Conservation (phyloP, 202 grass and related monocot species). For the Setaria viridis region DNA sequence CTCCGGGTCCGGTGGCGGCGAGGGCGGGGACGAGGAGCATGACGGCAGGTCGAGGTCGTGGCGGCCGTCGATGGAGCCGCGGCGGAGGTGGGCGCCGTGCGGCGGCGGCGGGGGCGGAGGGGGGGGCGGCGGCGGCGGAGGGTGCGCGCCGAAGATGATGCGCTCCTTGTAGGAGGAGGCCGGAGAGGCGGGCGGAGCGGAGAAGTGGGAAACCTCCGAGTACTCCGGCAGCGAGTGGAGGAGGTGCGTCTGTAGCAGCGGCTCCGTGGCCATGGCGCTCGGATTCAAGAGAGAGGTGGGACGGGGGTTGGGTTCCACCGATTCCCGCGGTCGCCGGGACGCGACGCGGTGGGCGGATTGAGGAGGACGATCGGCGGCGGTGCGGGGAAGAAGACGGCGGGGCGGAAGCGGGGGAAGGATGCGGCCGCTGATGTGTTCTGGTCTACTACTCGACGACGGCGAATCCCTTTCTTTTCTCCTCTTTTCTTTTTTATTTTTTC, state of each 20-base stretch:
- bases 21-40: slow-evolving; percentile 42
- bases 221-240: slow-evolving; percentile 56
- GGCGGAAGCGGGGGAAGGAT: background rate
- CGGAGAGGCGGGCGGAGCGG: slow-evolving; percentile 35
- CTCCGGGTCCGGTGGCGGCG: slow-evolving; percentile 37
- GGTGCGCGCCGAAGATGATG: slow-evolving; percentile 63
- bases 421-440: background rate
- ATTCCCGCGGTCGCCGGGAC: background rate
- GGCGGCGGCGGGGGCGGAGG: background rate
- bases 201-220: slow-evolving; percentile 46
- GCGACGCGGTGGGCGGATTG: background rate
- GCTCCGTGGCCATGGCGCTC: slow-evolving; percentile 50
- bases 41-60: slow-evolving; percentile 37
- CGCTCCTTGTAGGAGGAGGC: slow-evolving; percentile 66
- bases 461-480: background rate
- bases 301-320: background rate
- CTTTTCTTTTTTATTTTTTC: background rate
- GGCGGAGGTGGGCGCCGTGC: slow-evolving; percentile 23
- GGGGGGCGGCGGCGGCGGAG: background rate
- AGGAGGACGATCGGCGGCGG: background rate
- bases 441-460: slow-evolving; percentile 6
- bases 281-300: background rate
- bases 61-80: slow-evolving; percentile 38
- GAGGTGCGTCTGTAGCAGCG: slow-evolving; percentile 46
- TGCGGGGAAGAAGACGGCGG: background rate